Evolutionary conservation across 805 yeast species (phyloP).

Genomic region (Groenewaldozyma salmanticensis): DNA sequence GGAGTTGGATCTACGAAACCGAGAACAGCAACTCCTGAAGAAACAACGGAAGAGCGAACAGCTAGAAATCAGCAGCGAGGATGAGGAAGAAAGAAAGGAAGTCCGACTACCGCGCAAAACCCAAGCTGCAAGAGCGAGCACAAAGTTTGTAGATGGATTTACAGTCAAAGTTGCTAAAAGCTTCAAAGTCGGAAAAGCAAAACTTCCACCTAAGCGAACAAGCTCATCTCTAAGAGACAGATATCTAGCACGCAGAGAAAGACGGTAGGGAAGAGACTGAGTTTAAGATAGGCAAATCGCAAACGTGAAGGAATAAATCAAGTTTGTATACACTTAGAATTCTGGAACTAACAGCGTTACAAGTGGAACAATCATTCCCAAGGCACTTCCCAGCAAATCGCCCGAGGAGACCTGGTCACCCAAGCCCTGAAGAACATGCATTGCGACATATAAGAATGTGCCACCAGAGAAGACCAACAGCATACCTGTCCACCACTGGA

Average conservation of each 20-base stretch:
- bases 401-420: conserved; percentile 19
- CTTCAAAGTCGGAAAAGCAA: too few relatives aligned
- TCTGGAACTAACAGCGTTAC: conserved; percentile 25
- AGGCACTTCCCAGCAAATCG: not conserved
- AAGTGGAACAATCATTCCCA: conserved; percentile 26
- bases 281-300: not conserved
- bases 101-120: too few relatives aligned
- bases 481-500: conserved; percentile 37
- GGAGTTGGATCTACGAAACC: conserved; percentile 18
- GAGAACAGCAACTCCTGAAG: conserved; percentile 12
- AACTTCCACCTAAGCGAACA: conserved; percentile 20
- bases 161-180: conserved; percentile 18
- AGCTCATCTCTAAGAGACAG: conserved; percentile 15
- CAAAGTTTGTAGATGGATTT: conserved; percentile 5
- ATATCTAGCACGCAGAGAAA: conserved; percentile 19
- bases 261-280: conserved; percentile 10
- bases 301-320: not conserved
- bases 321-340: conserved; percentile 2
- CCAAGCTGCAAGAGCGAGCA: too few relatives aligned
- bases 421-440: conserved; percentile 45
- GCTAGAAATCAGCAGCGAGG: too few relatives aligned
- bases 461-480: conserved; percentile 60
- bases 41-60: too few relatives aligned
- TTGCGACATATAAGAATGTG: conserved; percentile 60
- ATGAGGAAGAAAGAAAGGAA: too few relatives aligned